Evolutionary conservation across 2,329 filamentous ascomycete species (phyloP).

Genomic region (Apiospora malaysiana): DNA sequence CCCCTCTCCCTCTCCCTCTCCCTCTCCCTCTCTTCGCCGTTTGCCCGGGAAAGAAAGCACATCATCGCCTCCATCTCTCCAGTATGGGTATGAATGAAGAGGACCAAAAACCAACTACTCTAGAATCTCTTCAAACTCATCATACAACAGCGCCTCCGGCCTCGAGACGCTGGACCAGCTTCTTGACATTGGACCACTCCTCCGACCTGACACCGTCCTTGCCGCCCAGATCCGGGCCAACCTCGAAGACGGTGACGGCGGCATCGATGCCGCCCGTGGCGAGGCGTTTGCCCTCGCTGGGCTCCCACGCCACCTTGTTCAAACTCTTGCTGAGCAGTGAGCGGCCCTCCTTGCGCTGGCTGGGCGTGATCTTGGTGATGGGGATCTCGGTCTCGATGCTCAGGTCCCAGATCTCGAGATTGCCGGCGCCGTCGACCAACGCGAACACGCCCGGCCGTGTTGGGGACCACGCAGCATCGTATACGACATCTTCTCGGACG

Average conservation of each 20-base stretch:
- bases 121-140: slow-evolving; percentile 39
- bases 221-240: slow-evolving; percentile 81
- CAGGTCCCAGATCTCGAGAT: slow-evolving; percentile 94
- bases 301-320: slow-evolving; percentile 95
- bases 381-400: slow-evolving; percentile 93
- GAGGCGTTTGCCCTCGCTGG: slow-evolving; percentile 82
- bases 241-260: slow-evolving; percentile 90
- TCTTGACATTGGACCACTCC: slow-evolving; percentile 94
- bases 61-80: neutral
- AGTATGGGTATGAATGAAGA: neutral
- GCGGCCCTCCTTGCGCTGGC: slow-evolving; percentile 64
- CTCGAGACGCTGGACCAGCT: slow-evolving; percentile 79
- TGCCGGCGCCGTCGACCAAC: slow-evolving; percentile 90
- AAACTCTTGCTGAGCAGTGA: slow-evolving; percentile 82
- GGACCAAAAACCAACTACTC: slow-evolving; percentile 1
- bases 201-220: slow-evolving; percentile 82
- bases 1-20: neutral
- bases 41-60: neutral
- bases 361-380: slow-evolving; percentile 79
- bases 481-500: slow-evolving; percentile 92
- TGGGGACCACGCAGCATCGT: slow-evolving; percentile 94
- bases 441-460: slow-evolving; percentile 94
- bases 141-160: slow-evolving; percentile 53
- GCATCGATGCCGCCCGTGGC: slow-evolving; percentile 94
- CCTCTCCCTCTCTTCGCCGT: neutral